Evolutionary conservation across 2,329 filamentous ascomycete species (phyloP), one percentile per base, ranked within the genome.

Genomic region (Neopestalotiopsis rosae): DNA sequence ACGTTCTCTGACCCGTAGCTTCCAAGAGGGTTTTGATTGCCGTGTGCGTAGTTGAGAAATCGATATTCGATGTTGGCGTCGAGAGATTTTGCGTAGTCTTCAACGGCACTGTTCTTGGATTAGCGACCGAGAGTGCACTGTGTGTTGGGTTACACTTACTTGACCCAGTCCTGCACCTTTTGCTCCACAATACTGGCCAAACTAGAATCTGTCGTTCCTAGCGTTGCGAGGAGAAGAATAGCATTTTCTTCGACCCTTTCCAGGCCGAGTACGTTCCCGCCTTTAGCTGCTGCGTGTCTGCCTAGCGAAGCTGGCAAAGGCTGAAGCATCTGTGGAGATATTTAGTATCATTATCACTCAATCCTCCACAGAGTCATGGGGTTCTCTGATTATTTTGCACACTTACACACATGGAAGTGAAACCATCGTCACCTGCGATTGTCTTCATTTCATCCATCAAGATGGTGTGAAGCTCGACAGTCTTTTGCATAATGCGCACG

Each of bases 401-500:
- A 59, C 57, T 59, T 32, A 59, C 57, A 59, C 57, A 59, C 14
- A 62, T 42, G 12, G 61, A 20, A 1, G 32, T 32, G 56, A 74
- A 73, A 34, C 70, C 67, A 14, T 62, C 64, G 30, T 70, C 67
- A 17, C 69, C 68, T 14, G 72, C 68, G 10, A 52, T 38, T n/a
- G 49, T 59, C 61, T 64, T 70, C 32, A 73, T 32, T 20, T 70
- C 61, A 61, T 68, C 69, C 17, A 70, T 61, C 20, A 73, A n/a
- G 4, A 2, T 28, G 28, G 71, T 68, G 49, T 64, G 69, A 34
- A 58, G 66, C 2, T 66, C 68, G 30, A 65, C 65, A 6, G 68
- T 65, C 40, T 69, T 72, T 6, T 70, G 59, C 13, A 71, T 56
- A n/a, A 73, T 34, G n/a, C 70, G 69, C 20, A 30, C n/a, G 52